These are phyloP conservation scores for Stenogyne calaminthoides DNA, from an alignment of 305 asterid species.

Conservation along the genomic window DNA sequence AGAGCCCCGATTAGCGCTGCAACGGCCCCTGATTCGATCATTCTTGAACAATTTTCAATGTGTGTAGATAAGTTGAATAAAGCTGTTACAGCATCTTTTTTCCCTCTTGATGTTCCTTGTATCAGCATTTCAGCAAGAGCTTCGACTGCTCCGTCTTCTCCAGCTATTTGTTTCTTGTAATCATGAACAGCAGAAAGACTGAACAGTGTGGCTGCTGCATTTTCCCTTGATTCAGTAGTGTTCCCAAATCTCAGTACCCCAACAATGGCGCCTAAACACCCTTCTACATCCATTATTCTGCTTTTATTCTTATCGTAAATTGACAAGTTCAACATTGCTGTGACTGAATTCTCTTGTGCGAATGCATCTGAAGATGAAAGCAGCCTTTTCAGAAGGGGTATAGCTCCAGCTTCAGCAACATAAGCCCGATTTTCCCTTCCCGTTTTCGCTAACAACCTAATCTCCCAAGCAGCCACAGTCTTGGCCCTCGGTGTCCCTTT, in stretches of 20 bases:
- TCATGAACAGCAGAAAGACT: constrained; percentile 96
- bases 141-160: constrained; percentile 71
- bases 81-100: constrained; percentile 91
- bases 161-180: constrained; percentile 70
- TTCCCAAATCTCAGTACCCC: constrained; percentile 67
- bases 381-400: constrained; percentile 64
- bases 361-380: constrained; percentile 61
- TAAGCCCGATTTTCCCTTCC: constrained; percentile 80
- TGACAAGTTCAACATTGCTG: constrained; percentile 86
- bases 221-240: constrained; percentile 85
- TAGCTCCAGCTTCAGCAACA: constrained; percentile 92
- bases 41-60: constrained; percentile 58
- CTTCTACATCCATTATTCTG: constrained; percentile 77
- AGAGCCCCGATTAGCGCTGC: constrained; percentile 65
- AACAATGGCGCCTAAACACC: constrained; percentile 68
- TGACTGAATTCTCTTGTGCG: constrained; percentile 91
- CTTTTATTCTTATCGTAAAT: constrained; percentile 78
- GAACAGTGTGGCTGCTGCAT: constrained; percentile 93
- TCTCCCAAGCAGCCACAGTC: constrained; percentile 84
- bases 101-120: constrained; percentile 80
- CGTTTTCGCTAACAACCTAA: constrained; percentile 77
- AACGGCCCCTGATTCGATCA: constrained; percentile 81
- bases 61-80: constrained; percentile 83
- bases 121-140: constrained; percentile 64
- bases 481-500: constrained; percentile 69